Evolutionary conservation across 805 yeast genomes (phyloP), one percentile per base, ranked within the genome.

Genomic region (Yamadazyma akitaensis): DNA sequence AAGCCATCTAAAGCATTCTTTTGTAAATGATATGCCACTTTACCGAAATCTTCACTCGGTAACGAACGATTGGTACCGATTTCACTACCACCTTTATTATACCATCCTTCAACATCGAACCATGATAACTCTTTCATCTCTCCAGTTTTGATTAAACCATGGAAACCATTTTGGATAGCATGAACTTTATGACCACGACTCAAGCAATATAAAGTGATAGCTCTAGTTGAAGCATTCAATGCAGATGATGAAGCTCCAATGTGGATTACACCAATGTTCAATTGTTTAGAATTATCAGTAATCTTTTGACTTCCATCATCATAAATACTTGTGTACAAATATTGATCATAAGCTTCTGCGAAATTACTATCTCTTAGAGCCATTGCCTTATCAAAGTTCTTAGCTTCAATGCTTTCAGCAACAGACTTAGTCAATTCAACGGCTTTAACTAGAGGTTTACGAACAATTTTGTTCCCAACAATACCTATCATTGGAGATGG

Each of bases 161-260:
- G 64, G 67, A 85, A 86, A 26, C 95, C 94, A 57, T 86, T 84
- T 53, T 81, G 79, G 42, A 85, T 83, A 7, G 85, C 91, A 56
- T 75, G 82, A 31, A 85, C 81, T 46, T 68, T 77, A 66, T 85
- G 92, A 44, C 92, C 94, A 56, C 76, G 76, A 26, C 90, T 83
- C 70, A 86, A 67, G 72, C 89, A 84, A 66, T 81, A 85, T 10
- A 82, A 75, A 1, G 90, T 86, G 62, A 82, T 81, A 2, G 92
- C 85, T 53, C 84, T 74, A 3, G 83, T 83, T n/a, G 90, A 85
- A 39, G 88, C 79, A 64, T 86, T 86, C 70, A 86, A 75, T 49
- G 87, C 91, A 54, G 86, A 84, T 17, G 89, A 82, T 30, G 94
- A 85, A 2, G 94, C 92, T 55, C 94, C 94, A 50, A 85, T 83